phyloP scores from a whole-genome alignment of 2,329 filamentous ascomycete species.

The Bipolaris gigantea region DNA sequence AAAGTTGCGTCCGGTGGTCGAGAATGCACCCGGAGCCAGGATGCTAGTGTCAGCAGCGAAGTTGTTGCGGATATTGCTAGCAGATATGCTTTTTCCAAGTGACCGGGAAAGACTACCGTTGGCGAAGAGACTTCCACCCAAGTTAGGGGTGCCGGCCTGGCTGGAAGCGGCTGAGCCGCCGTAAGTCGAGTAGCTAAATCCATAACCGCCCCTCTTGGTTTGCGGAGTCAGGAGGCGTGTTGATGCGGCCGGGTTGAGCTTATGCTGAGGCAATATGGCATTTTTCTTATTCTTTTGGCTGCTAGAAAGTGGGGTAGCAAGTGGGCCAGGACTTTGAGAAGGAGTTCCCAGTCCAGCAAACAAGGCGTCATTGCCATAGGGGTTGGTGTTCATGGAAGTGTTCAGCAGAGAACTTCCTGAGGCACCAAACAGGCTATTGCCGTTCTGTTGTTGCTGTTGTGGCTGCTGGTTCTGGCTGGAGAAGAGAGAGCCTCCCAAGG shows the following conservation, averaged over 20 bases:
- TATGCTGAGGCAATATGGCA: constrained; percentile 82
- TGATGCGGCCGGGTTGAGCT: constrained; percentile 78
- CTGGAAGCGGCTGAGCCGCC: constrained; percentile 74
- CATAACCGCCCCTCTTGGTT: constrained; percentile 73
- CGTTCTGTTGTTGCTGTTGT: constrained; percentile 40
- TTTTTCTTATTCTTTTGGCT: constrained; percentile 75
- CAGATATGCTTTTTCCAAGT: constrained; percentile 84
- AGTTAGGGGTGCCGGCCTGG: constrained; percentile 75
- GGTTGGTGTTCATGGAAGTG: constrained; percentile 67
- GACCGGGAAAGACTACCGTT: constrained; percentile 68
- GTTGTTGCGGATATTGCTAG: constrained; percentile 79
- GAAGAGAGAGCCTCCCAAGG: constrained; percentile 47
- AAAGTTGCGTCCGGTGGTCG: constrained; percentile 56
- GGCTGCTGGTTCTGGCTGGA: constrained; percentile 49
- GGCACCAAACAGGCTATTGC: constrained; percentile 57
- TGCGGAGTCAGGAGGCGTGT: constrained; percentile 81
- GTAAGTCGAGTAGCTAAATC: constrained; percentile 91
- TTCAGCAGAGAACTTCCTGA: constrained; percentile 54
- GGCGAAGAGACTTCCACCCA: constrained; percentile 42
- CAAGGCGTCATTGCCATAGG: constrained; percentile 85
- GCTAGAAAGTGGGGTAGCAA: constrained; percentile 84
- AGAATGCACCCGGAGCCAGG: constrained; percentile 81
- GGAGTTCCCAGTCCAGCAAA: constrained; percentile 73
- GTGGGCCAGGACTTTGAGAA: constrained; percentile 75
- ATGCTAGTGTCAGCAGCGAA: constrained; percentile 85